Evolutionary conservation across 2,329 filamentous ascomycete genomes (phyloP).

Genomic region (Aspergillus fumigatiaffinis): DNA sequence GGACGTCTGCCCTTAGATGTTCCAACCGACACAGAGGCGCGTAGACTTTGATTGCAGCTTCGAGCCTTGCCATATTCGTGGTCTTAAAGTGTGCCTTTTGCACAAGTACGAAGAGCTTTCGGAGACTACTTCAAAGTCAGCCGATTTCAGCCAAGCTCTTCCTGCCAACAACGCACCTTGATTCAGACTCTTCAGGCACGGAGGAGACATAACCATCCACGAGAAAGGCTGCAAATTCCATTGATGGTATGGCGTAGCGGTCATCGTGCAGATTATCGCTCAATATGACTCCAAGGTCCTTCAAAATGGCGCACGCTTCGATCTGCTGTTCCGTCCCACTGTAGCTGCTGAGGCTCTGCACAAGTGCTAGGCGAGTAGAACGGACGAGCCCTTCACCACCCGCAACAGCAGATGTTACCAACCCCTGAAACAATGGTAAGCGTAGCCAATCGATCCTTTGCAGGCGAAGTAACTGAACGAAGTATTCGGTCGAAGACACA

Average conservation of each 20-base stretch:
- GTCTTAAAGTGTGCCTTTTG: constrained; percentile 82
- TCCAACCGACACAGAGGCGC: constrained; percentile 60
- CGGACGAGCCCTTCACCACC: constrained; percentile 44
- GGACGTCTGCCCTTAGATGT: constrained; percentile 52
- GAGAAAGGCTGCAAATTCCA: constrained; percentile 75
- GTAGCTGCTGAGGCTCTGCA: constrained; percentile 30
- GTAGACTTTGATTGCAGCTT: constrained; percentile 77
- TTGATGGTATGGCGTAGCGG: constrained; percentile 66
- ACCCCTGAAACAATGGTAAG: constrained; percentile 38
- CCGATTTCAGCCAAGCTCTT: neutral
- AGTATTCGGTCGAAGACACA: constrained; percentile 43
- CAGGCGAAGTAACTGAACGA: constrained; percentile 38
- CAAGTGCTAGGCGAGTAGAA: constrained; percentile 39
- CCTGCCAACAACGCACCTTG: constrained; percentile 23
- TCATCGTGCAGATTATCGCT: constrained; percentile 56
- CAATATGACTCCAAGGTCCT: constrained; percentile 54
- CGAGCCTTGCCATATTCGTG: constrained; percentile 74
- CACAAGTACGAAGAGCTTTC: constrained; percentile 62
- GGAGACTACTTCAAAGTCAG: constrained; percentile 39
- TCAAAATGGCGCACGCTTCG: constrained; percentile 46
- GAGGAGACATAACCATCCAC: constrained; percentile 55
- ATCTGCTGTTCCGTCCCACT: constrained; percentile 25
- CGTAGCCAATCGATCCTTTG: constrained; percentile 35
- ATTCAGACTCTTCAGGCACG: constrained; percentile 43
- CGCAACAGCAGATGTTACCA: constrained; percentile 43